phyloP scores from a whole-genome alignment of 768 basidiomycete species.

The Boletus rubescentipes region DNA sequence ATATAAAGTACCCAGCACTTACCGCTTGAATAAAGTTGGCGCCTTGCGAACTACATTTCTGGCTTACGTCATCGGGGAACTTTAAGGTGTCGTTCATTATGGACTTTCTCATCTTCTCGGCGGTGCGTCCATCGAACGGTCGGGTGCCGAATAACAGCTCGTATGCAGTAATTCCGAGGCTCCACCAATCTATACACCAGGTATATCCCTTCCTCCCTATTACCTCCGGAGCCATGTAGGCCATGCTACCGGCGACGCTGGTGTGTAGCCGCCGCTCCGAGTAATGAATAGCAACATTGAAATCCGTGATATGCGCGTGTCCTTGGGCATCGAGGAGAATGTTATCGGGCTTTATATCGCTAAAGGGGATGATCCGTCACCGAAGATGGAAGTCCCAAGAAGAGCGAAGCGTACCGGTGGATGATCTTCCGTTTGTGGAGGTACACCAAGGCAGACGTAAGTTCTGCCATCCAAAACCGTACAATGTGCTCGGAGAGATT shows the following conservation, averaged over 20 bases:
- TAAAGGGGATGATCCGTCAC: slow-evolving; percentile 32
- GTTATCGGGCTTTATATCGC: slow-evolving; percentile 97
- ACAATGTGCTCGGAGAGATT: slow-evolving; percentile 70
- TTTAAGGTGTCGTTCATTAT: slow-evolving; percentile 78
- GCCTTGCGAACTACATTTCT: slow-evolving; percentile 64
- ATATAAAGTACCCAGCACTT: slow-evolving; percentile 27
- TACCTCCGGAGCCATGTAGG: slow-evolving; percentile 99
- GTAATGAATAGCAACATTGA: slow-evolving; percentile 98
- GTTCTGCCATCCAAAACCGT: slow-evolving; percentile 87
- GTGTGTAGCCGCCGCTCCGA: slow-evolving; percentile 86
- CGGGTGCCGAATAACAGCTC: slow-evolving; percentile 83
- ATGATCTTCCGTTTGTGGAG: slow-evolving; percentile 91
- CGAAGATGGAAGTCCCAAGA: slow-evolving; percentile 1
- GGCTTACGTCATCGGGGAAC: slow-evolving; percentile 69
- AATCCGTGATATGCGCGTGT: slow-evolving; percentile 96
- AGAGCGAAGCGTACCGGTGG: slow-evolving; percentile 66
- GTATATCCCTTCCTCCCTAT: slow-evolving; percentile 89
- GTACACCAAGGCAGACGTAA: slow-evolving; percentile 81
- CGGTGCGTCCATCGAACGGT: slow-evolving; percentile 88
- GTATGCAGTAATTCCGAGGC: slow-evolving; percentile 85
- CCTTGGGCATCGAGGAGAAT: slow-evolving; percentile 91
- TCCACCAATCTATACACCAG: slow-evolving; percentile 96
- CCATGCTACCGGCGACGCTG: slow-evolving; percentile 97
- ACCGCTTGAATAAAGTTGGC: slow-evolving; percentile 68
- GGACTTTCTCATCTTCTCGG: slow-evolving; percentile 84